Conservation (phyloP, 129 eudicot genomes). For the Tagetes erecta region DNA sequence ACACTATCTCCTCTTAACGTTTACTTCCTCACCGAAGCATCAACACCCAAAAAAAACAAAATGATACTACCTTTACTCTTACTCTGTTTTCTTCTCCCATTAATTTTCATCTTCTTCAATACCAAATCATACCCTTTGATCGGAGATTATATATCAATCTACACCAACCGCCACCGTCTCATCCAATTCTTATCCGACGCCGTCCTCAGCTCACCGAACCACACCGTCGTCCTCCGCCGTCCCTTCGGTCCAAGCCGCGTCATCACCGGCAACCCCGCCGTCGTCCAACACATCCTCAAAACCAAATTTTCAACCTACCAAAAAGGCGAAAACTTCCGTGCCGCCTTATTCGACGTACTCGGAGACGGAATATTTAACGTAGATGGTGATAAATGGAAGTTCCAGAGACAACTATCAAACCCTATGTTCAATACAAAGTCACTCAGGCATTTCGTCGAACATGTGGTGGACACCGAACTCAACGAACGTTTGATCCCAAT, state of each 20-base stretch:
- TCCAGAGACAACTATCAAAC: slow-evolving; percentile 46
- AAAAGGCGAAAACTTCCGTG: slow-evolving; percentile 51
- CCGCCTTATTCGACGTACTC: slow-evolving; percentile 45
- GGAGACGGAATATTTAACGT: slow-evolving; percentile 74
- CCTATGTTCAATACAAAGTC: slow-evolving; percentile 76
- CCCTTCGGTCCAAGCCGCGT: slow-evolving; percentile 52
- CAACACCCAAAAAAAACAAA: background rate
- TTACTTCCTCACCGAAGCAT: background rate
- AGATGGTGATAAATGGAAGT: slow-evolving; percentile 36
- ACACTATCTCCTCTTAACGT: too few relatives aligned
- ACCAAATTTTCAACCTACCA: slow-evolving; percentile 41
- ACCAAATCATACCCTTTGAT: slow-evolving; percentile 45
- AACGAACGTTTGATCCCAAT: slow-evolving; percentile 50
- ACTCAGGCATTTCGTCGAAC: slow-evolving; percentile 55
- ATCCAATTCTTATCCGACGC: slow-evolving; percentile 46
- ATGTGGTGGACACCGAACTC: slow-evolving; percentile 63
- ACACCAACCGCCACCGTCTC: slow-evolving; percentile 35
- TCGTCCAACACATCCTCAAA: slow-evolving; percentile 59
- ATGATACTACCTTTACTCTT: slow-evolving; percentile 30
- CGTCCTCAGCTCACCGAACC: slow-evolving; percentile 34
- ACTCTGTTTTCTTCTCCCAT: slow-evolving; percentile 21
- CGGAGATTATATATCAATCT: slow-evolving; percentile 42
- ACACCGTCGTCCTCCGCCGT: slow-evolving; percentile 43
- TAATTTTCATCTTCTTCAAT: slow-evolving; percentile 21
- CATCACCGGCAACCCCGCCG: slow-evolving; percentile 56